Percentiles rank a stretch among this genome's conserved stretches.
Evolutionary conservation across 352 stramenopile species (phyloP).

Genomic region (Phytophthora europaea): DNA sequence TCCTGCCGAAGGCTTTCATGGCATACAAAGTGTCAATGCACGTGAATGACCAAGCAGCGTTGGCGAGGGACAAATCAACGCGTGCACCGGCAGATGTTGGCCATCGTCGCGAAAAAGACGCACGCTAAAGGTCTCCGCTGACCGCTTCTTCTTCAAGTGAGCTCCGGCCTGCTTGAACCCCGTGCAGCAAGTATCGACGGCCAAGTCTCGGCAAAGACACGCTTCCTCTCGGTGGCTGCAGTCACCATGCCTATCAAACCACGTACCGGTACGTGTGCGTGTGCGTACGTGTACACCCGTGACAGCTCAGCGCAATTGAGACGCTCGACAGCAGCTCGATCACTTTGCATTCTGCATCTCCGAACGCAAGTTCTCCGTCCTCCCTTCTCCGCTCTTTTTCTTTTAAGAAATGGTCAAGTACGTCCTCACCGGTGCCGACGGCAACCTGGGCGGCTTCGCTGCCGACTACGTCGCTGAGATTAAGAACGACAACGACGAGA

Average conservation of each 20-base stretch:
- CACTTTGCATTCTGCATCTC: conserved; percentile 29
- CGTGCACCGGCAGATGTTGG: conserved; percentile 22
- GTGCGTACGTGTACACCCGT: background rate
- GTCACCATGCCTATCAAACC: background rate
- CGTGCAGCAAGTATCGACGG: conserved; percentile 9
- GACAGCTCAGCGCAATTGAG: background rate
- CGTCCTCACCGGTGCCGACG: conserved; percentile 25
- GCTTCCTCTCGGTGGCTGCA: conserved; percentile 8
- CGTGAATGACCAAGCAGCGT: conserved; percentile 7
- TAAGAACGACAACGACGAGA: conserved; percentile 14
- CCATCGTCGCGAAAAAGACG: conserved; percentile 26
- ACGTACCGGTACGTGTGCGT: no score
- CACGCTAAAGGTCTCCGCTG: conserved; percentile 16
- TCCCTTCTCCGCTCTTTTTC: background rate
- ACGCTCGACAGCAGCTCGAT: background rate
- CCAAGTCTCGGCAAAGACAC: conserved; percentile 31
- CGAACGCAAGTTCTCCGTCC: conserved; percentile 11
- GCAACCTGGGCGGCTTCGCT: conserved; percentile 27
- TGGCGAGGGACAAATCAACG: conserved; percentile 14
- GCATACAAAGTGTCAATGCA: conserved; percentile 20
- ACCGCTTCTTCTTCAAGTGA: conserved; percentile 11
- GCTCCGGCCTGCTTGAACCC: background rate
- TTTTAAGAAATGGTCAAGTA: conserved; percentile 17
- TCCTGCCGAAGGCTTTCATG: conserved; percentile 5
- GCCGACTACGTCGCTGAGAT: conserved; percentile 21